A percentile compares a stretch with the other conserved stretches of the same genome.
Conservation (phyloP, 805 yeast genomes). For the Spathaspora boniae region DNA sequence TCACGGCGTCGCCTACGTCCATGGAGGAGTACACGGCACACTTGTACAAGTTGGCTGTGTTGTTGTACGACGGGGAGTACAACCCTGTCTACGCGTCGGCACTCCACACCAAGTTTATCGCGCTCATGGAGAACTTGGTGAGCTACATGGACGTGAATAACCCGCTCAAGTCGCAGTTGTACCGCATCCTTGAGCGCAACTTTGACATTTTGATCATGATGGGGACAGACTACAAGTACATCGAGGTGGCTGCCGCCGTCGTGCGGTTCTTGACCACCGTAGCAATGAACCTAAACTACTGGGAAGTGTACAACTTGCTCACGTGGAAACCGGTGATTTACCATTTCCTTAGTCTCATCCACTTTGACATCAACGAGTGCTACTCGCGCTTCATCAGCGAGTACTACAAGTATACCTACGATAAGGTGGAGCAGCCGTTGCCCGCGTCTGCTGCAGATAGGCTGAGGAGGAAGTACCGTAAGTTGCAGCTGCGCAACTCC, state of each 20-base stretch:
- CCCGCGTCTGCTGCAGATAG: conserved; percentile 12
- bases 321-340: conserved; percentile 41
- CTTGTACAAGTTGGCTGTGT: conserved; percentile 25
- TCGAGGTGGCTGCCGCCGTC: conserved; percentile 31
- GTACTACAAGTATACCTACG: conserved; percentile 26
- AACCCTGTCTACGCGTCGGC: conserved; percentile 13
- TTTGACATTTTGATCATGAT: conserved; percentile 36
- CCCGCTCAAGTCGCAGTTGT: conserved; percentile 29
- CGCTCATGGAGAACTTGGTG: conserved; percentile 22
- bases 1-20: conserved; percentile 24
- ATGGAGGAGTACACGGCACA: conserved; percentile 38
- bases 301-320: conserved; percentile 42
- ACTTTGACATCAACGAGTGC: conserved; percentile 39
- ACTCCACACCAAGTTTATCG: conserved; percentile 22
- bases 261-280: conserved; percentile 36
- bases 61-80: conserved; percentile 20
- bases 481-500: too few relatives aligned
- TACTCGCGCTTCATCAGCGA: conserved; percentile 32
- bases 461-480: conserved; percentile 7
- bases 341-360: conserved; percentile 36
- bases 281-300: conserved; percentile 37
- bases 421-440: conserved; percentile 16
- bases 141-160: conserved; percentile 19
- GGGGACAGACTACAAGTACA: conserved; percentile 26
- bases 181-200: conserved; percentile 33